Evolutionary conservation across 1,139 yeast genomes (phyloP), one percentile per base, ranked within the genome.

Genomic region (Pichiaceae sp.): DNA sequence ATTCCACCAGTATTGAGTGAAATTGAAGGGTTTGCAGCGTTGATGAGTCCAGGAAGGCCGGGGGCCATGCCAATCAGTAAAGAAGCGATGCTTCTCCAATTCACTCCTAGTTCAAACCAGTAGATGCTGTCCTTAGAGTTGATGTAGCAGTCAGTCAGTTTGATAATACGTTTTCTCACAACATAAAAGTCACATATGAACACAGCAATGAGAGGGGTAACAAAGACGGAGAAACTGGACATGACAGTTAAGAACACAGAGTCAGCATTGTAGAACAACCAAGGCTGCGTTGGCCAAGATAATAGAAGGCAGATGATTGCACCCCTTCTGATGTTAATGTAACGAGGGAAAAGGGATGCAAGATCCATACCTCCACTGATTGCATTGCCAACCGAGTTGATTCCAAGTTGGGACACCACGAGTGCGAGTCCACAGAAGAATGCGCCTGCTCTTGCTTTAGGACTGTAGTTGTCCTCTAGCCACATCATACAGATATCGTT

Each of bases 341-440:
- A 64, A 41, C 48, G 56, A 29, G 70, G 70, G 30, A 55, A 57
- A 21, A 63, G 44, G 4, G 64, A 62, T 12, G 66, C 59, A 37
- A 65, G 41, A 44, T 65, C 70, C 54, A 65, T 65, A 36, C 69
- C 70, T 29, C 65, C 65, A 37, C 66, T 54, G 15, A 9, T 8
- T 8, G 15, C 8, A 15, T 25, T 25, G 28, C 28, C 8, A 32
- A 60, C 55, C 33, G 64, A 66, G 42, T 64, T 64, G 31, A 61
- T 68, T 35, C 64, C 56, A 21, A 57, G 48, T 39, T 63, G 64
- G 34, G 63, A 49, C 16, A 50, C 62, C 42, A 51, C 48, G 44
- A 62, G 60, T 3, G 55, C 50, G 5, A 60, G 39, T 7, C 59
- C 58, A 18, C 53, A 42, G 45, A 63, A 63, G 44, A 60, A 60